A percentile compares a stretch with the other conserved stretches of the same genome.
These are phyloP conservation scores for Nakataea oryzae DNA, from an alignment of 2,329 filamentous ascomycete species.

Conservation along the genomic window DNA sequence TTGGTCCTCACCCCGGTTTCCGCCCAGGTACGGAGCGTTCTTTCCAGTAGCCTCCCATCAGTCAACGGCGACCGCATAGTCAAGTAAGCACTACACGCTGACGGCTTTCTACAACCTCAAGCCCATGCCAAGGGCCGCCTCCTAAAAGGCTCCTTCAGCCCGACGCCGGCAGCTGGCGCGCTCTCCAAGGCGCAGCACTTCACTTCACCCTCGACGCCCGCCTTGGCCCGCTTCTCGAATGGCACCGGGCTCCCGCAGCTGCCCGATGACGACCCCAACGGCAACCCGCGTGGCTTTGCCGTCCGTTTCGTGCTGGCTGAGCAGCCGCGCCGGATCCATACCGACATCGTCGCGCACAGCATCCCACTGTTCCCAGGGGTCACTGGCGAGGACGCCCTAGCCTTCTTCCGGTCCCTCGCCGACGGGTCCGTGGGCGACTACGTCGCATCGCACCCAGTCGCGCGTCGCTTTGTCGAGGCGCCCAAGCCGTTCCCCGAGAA, in stretches of 20 bases:
- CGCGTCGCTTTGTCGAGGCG: constrained; percentile 33
- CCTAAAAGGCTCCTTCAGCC: constrained; percentile 40
- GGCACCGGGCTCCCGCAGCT: constrained; percentile 38
- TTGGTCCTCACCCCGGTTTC: constrained; percentile 27
- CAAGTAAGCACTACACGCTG: too few relatives aligned
- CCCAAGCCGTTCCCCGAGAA: constrained; percentile 38
- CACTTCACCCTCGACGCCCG: constrained; percentile 27
- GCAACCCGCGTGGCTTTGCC: constrained; percentile 36
- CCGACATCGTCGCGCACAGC: constrained; percentile 44
- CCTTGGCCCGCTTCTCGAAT: constrained; percentile 39
- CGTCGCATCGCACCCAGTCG: constrained; percentile 32
- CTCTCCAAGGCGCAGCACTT: constrained; percentile 40
- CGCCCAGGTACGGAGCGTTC: constrained; percentile 23
- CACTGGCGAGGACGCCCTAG: constrained; percentile 41
- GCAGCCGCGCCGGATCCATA: constrained; percentile 32
- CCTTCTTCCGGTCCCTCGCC: constrained; percentile 31
- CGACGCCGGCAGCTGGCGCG: constrained; percentile 27
- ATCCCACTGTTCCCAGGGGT: constrained; percentile 39
- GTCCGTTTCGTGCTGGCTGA: constrained; percentile 34
- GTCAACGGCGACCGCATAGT: too few relatives aligned
- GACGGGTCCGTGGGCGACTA: constrained; percentile 27
- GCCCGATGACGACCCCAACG: constrained; percentile 34
- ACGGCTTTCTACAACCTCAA: constrained; percentile 15
- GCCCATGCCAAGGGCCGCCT: constrained; percentile 45
- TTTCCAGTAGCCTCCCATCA: neutral